phyloP scores from a whole-genome alignment of 345 rosid genomes.

The Lumnitzera racemosa region DNA sequence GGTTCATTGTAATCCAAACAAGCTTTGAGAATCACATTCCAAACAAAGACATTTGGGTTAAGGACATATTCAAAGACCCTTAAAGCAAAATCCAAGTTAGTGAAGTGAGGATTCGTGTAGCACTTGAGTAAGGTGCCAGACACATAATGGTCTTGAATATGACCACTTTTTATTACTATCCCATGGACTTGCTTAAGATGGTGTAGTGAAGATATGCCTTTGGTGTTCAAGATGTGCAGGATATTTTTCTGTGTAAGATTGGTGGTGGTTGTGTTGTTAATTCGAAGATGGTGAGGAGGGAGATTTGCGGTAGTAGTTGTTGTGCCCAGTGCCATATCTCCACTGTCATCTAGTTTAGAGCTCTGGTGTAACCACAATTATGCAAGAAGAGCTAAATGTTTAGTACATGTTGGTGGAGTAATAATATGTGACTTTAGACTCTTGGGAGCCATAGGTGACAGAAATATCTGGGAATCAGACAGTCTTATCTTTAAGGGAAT shows the following conservation, averaged over 20 bases:
- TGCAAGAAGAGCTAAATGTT: too few species aligned
- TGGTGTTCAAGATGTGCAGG: constrained; percentile 25
- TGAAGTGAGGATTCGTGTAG: constrained; percentile 22
- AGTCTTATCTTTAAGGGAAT: too few species aligned
- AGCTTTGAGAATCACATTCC: constrained; percentile 27
- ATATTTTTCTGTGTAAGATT: constrained; percentile 22
- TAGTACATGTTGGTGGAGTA: too few species aligned
- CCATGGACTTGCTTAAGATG: constrained; percentile 32
- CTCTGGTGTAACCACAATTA: too few species aligned
- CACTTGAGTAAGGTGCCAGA: constrained; percentile 34
- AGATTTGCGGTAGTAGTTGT: constrained; percentile 13
- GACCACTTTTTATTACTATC: constrained; percentile 22
- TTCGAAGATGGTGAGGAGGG: constrained; percentile 13
- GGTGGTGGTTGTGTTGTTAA: background rate
- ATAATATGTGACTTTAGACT: too few species aligned
- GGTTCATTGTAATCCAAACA: constrained; percentile 27
- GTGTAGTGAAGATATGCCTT: constrained; percentile 18
- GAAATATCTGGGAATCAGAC: too few species aligned
- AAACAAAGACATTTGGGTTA: constrained; percentile 36
- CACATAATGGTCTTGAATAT: constrained; percentile 33
- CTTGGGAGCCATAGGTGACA: too few species aligned
- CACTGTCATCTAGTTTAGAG: too few species aligned
- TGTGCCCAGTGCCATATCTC: background rate
- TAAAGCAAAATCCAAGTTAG: constrained; percentile 18
- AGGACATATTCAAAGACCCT: constrained; percentile 23